phyloP scores from a whole-genome alignment of 1,139 yeast species.

The Debaryomycetaceae sp. region DNA sequence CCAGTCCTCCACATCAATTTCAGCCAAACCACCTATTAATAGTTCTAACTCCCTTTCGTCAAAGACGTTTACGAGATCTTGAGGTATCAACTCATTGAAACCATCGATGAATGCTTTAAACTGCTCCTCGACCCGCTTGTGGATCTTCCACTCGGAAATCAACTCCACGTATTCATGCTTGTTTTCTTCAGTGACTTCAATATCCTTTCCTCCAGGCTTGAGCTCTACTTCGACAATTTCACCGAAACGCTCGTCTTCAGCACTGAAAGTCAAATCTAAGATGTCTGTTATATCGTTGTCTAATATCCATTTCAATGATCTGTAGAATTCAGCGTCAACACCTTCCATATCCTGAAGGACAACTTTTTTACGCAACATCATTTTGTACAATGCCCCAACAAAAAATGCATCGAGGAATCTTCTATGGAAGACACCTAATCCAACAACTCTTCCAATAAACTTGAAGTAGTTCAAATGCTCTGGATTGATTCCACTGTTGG shows the following conservation, averaged over 20 bases:
- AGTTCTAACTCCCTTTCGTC: conserved; percentile 97
- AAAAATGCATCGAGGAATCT: conserved; percentile 97
- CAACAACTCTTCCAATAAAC: conserved; percentile 97
- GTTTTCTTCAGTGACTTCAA: conserved; percentile 91
- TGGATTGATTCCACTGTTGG: conserved; percentile 96
- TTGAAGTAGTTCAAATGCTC: conserved; percentile 97
- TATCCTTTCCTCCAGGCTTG: conserved; percentile 81
- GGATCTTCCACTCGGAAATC: conserved; percentile 94
- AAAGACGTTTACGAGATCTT: conserved; percentile 91
- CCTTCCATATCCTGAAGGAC: conserved; percentile 98
- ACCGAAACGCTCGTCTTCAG: conserved; percentile 96
- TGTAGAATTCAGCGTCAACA: conserved; percentile 94
- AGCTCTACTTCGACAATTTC: conserved; percentile 87
- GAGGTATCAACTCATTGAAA: conserved; percentile 94
- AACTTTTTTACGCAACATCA: conserved; percentile 94
- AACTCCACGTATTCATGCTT: conserved; percentile 94
- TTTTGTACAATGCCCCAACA: conserved; percentile 95
- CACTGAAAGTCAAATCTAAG: conserved; percentile 84
- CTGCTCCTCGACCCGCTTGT: conserved; percentile 90
- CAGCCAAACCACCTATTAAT: conserved; percentile 96
- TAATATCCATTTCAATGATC: conserved; percentile 91
- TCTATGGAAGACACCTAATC: conserved; percentile 96
- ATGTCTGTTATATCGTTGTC: conserved; percentile 86
- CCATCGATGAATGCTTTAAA: conserved; percentile 96
- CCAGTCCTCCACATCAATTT: conserved; percentile 98